A percentile compares a stretch with the other conserved stretches of the same genome.
These are phyloP conservation scores for Tuber microsphaerosporum DNA, from an alignment of 495 filamentous ascomycete genomes.

Conservation along the genomic window DNA sequence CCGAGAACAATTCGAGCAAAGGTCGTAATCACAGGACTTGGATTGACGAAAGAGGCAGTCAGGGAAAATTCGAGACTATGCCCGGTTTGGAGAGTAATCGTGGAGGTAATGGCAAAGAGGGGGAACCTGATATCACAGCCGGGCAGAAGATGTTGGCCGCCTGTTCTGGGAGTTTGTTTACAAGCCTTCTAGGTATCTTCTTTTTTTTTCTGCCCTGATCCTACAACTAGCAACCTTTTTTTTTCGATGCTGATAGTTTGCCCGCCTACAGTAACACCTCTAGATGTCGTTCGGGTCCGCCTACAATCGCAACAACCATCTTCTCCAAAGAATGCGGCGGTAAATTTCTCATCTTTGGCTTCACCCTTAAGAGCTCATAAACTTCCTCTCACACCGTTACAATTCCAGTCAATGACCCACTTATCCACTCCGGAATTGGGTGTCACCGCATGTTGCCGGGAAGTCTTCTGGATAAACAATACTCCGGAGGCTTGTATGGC, in stretches of 20 bases:
- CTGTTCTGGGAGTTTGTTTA: slow-evolving; percentile 79
- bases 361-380: slow-evolving; percentile 33
- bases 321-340: slow-evolving; percentile 42
- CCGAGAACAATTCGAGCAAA: neutral
- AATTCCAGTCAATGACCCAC: slow-evolving; percentile 38
- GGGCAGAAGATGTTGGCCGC: slow-evolving; percentile 91
- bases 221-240: neutral
- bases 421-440: slow-evolving; percentile 59
- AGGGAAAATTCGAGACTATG: neutral
- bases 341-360: slow-evolving; percentile 30
- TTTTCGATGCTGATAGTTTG: neutral
- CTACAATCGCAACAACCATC: slow-evolving; percentile 71
- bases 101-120: slow-evolving; percentile 26
- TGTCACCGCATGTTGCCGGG: slow-evolving; percentile 89
- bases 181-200: slow-evolving; percentile 73
- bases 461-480: slow-evolving; percentile 94
- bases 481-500: slow-evolving; percentile 73
- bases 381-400: slow-evolving; percentile 38
- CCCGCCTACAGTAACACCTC: slow-evolving; percentile 65
- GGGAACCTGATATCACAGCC: slow-evolving; percentile 60
- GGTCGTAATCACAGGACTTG: neutral
- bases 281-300: slow-evolving; percentile 93
- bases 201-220: neutral
- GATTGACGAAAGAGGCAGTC: neutral
- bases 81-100: slow-evolving; percentile 1